Evolutionary conservation across 2,329 filamentous ascomycete species (phyloP), one percentile per base, ranked within the genome.

Genomic region (Juglanconis sp.): DNA sequence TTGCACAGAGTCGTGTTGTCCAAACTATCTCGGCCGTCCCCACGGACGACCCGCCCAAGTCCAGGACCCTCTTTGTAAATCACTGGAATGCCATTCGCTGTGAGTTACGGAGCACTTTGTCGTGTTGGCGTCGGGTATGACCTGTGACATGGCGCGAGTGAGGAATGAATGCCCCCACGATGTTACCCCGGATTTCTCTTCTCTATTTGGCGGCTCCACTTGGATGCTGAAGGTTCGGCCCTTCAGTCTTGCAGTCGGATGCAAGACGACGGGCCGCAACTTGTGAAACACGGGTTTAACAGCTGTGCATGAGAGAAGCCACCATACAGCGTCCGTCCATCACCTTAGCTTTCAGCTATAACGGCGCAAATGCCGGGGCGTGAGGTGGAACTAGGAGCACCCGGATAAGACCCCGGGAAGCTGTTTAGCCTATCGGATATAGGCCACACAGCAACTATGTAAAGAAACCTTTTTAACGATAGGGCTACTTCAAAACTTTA

Each of bases 181-280:
- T 10, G n/a, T 34, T 57, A 52, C 55, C 55, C 55, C 55, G 10
- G 47, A 57, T 36, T 50, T 50, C n/a, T 15, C n/a, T 42, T 42
- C 24, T 24, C 24, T 2, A 24, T 24, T 24, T 24, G 24, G 24
- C 24, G 24, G 24, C 24, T 24, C 24, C 24, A 24, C 24, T 24
- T 24, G 24, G 24, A 24, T 24, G 24, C 24, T 24, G 24, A 24
- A 24, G 24, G 24, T 24, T 24, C 24, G 24, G 24, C 24, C 24
- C 24, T 24, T 2, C 24, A 24, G 24, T 24, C 24, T 24, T 24
- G 24, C 24, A 24, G 24, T 24, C 24, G 24, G 24, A 24, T 24
- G 24, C 24, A 24, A 24, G 24, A 24, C 24, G 24, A 24, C 24
- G 24, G 24, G 24, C 24, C 24, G 24, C 2, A 24, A 24, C 2